phyloP scores from a whole-genome alignment of 345 rosid species.

The Camelina sativa region DNA sequence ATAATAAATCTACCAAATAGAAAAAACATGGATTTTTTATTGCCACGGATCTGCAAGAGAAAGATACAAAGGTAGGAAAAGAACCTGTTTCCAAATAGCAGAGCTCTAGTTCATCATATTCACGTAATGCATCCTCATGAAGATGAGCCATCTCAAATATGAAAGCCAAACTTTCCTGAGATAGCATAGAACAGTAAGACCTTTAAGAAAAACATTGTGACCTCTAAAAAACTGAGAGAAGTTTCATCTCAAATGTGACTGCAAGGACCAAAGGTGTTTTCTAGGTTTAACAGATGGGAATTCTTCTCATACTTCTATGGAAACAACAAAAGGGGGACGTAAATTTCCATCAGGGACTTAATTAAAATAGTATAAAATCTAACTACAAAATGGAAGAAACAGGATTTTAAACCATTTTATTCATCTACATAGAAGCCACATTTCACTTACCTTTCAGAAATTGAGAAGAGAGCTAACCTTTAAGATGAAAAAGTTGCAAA shows the following conservation, averaged over 20 bases:
- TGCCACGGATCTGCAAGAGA: conserved; percentile 12
- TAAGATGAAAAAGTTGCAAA: conserved; percentile 93
- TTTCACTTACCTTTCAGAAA: conserved; percentile 23
- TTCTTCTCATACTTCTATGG: conserved; percentile 24
- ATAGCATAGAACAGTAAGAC: conserved; percentile 35
- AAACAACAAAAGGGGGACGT: conserved; percentile 14
- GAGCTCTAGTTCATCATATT: conserved; percentile 94
- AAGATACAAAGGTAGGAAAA: conserved; percentile 21
- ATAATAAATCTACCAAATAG: not conserved
- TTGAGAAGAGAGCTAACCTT: conserved; percentile 67
- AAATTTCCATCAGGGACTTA: conserved; percentile 9
- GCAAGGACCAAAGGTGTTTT: conserved; percentile 22
- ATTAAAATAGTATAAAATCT: conserved; percentile 22
- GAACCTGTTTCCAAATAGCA: conserved; percentile 96
- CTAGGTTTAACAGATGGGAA: conserved; percentile 14
- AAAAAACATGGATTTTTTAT: not conserved
- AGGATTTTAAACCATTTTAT: not conserved
- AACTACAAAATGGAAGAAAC: conserved; percentile 11
- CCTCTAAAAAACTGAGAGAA: conserved; percentile 3
- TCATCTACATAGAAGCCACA: conserved; percentile 19
- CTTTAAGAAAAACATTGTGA: conserved; percentile 22
- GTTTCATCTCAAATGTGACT: conserved; percentile 24
- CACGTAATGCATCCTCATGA: conserved; percentile 94
- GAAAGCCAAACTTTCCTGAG: conserved; percentile 98
- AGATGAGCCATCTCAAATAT: conserved; percentile 98